Evolutionary conservation across 2,329 filamentous ascomycete species (phyloP).

Genomic region (Neonectria magnoliae): DNA sequence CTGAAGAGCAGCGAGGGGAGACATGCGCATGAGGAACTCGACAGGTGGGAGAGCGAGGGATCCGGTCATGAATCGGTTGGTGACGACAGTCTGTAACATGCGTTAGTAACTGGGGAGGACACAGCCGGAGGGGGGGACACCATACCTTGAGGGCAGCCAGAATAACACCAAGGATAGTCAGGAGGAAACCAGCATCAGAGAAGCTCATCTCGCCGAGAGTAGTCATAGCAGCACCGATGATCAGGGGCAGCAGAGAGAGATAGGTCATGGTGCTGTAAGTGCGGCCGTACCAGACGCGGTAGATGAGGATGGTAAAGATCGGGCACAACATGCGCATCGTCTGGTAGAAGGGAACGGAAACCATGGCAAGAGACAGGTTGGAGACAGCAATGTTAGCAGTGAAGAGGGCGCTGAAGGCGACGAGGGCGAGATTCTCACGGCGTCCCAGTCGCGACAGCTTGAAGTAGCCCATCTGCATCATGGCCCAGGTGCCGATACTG

Average conservation of each 20-base stretch:
- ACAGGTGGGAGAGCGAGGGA: conserved; percentile 65
- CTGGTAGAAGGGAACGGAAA: conserved; percentile 74
- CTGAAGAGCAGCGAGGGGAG: conserved; percentile 67
- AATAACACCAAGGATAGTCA: conserved; percentile 64
- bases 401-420: conserved; percentile 69
- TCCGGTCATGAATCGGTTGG: conserved; percentile 72
- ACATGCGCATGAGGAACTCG: conserved; percentile 71
- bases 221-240: conserved; percentile 67
- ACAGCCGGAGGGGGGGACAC: conserved; percentile 5
- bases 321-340: conserved; percentile 70
- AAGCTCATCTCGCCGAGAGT: conserved; percentile 72
- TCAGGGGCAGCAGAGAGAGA: conserved; percentile 68
- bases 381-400: conserved; percentile 72
- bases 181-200: conserved; percentile 64
- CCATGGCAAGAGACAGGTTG: conserved; percentile 70
- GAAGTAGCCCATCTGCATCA: conserved; percentile 63
- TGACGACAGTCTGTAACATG: conserved; percentile 62
- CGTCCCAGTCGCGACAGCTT: conserved; percentile 61
- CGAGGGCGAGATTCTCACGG: conserved; percentile 64
- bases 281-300: conserved; percentile 64
- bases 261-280: conserved; percentile 67
- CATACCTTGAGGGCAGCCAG: conserved; percentile 64
- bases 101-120: conserved; percentile 28
- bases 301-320: conserved; percentile 70
- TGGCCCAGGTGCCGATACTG: conserved; percentile 63